Percentiles rank a stretch among this genome's conserved stretches.
phyloP scores from a whole-genome alignment of 2,329 filamentous ascomycete genomes.

The Microthyrium microscopicum region DNA sequence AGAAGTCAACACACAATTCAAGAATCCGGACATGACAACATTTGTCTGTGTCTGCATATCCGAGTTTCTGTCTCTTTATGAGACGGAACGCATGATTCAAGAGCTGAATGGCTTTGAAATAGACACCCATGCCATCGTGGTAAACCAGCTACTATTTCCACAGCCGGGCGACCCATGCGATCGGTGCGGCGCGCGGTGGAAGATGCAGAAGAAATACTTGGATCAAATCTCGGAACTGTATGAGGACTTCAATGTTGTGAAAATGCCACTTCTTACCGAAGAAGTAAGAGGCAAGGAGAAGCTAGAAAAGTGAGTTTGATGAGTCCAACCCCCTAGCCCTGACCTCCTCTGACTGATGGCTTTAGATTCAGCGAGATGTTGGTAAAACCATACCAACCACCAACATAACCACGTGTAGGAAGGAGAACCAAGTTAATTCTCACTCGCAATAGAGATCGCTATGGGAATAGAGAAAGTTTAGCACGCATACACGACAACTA shows the following conservation, averaged over 20 bases:
- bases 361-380: conserved; percentile 64
- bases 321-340: background rate
- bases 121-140: conserved; percentile 92
- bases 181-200: conserved; percentile 83
- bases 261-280: conserved; percentile 91
- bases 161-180: conserved; percentile 73
- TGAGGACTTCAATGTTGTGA: conserved; percentile 97
- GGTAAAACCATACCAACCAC: conserved; percentile 57
- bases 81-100: conserved; percentile 99
- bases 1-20: conserved; percentile 97
- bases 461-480: too few species aligned
- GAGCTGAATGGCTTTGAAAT: conserved; percentile 86
- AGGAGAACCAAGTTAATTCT: too few species aligned
- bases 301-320: conserved; percentile 53
- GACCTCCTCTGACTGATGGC: conserved; percentile 9
- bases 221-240: conserved; percentile 98
- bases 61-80: conserved; percentile 90
- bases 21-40: conserved; percentile 85
- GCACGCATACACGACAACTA: too few species aligned
- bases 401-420: conserved; percentile 20
- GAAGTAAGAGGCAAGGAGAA: conserved; percentile 92
- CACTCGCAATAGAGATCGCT: too few species aligned
- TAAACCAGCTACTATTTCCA: conserved; percentile 94
- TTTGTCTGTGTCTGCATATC: conserved; percentile 98
- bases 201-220: conserved; percentile 99